A percentile compares a stretch with the other conserved stretches of the same genome.
These are phyloP conservation scores for Nicotiana obtusifolia DNA, from an alignment of 257 asterid genomes.

Conservation along the genomic window DNA sequence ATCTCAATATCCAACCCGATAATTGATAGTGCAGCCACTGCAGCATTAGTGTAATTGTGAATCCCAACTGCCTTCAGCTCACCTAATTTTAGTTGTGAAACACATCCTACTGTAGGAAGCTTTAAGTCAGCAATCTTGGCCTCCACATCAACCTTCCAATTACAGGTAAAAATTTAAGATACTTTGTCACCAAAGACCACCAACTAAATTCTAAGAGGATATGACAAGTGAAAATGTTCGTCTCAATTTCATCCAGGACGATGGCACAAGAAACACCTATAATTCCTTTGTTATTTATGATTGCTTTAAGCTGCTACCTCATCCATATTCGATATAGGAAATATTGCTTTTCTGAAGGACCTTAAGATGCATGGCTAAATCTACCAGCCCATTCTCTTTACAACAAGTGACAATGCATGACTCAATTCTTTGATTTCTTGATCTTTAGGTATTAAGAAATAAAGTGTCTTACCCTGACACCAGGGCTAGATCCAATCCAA, in stretches of 20 bases:
- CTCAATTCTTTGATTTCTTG: no score
- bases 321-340: no score
- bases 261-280: no score
- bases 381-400: no score
- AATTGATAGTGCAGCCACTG: slow-evolving; percentile 33
- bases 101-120: slow-evolving; percentile 19
- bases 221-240: no score
- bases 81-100: slow-evolving; percentile 18
- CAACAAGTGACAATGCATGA: no score
- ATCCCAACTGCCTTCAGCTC: slow-evolving; percentile 32
- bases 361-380: no score
- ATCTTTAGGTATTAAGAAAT: not conserved
- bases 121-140: slow-evolving; percentile 23
- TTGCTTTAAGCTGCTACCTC: no score
- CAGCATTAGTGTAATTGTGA: slow-evolving; percentile 32
- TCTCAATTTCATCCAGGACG: no score
- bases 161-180: not conserved
- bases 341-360: no score
- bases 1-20: slow-evolving; percentile 30
- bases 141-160: slow-evolving; percentile 24
- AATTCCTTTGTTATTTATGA: no score
- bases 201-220: no score
- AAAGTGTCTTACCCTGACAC: slow-evolving; percentile 22
- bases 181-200: not conserved
- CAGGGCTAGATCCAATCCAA: slow-evolving; percentile 35